Base-by-base conservation (phyloP, 2,329 filamentous ascomycete species). In the Cytospora piceicola region DNA sequence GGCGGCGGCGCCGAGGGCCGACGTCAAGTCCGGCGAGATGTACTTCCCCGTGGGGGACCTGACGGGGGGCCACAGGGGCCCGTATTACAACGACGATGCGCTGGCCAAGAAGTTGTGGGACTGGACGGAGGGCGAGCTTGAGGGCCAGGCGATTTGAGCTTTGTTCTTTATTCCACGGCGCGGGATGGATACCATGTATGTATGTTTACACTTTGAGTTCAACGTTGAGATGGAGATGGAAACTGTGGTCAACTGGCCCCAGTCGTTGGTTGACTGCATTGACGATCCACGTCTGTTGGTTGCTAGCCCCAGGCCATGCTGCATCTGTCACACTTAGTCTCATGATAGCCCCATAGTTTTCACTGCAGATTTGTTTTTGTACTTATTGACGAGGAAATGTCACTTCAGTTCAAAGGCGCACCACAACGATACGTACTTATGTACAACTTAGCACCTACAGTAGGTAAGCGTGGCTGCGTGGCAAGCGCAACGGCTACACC, bases 61-160 rank as follows among this genome's bases (percentile, higher is more conserved):
- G 20, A 68, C 75, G 7, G 61, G 61, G 11, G 72, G 68, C 7
- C 71, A 58, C n/a, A 70, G 70, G 24, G 69, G 63, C 17, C 68
- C 61, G 57, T 64, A 66, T n/a, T 69, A 71, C 0, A 71, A 66
- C 57, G 67, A 76, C 36, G 71, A 74, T 39, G 72, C 70, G 17
- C 51, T 77, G 30, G 71, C 72, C 5, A 72, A 72, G 67, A 72
- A 69, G 61, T 46, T 77, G 58, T 78, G 76, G 76, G 73, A 75
- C 14, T 78, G 76, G 76, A 77, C 75, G 3, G 75, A 74, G 63
- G 70, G 71, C 52, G 75, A 78, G 67, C 59, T 77, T 12, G 42
- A 52, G 61, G 61, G 39, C 4, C 58, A 64, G 15, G 39, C 32
- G 27, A 29, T 61, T 20, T 67, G 57, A 58, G 30, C 14, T 3